Percentiles rank a stretch among this genome's conserved stretches.
phyloP scores from a whole-genome alignment of 1,139 yeast genomes.

The Lodderomyces oxycetoniae region DNA sequence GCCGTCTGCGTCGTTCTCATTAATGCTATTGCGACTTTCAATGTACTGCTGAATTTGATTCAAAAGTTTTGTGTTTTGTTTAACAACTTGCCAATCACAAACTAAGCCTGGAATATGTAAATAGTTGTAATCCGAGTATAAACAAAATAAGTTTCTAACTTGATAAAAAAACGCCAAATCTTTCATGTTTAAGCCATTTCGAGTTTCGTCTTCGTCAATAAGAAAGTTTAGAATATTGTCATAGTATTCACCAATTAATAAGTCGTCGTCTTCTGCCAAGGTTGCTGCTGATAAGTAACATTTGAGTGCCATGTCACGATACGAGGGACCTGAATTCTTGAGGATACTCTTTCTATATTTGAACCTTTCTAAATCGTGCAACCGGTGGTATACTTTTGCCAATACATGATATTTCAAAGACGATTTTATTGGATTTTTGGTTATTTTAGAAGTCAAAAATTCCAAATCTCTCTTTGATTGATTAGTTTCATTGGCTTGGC shows the following conservation, averaged over 20 bases:
- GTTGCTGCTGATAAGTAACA: constrained; percentile 7
- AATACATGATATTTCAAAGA: constrained; percentile 6
- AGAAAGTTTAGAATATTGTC: constrained; percentile 11
- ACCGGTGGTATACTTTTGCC: constrained; percentile 8
- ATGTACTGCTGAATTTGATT: constrained; percentile 2
- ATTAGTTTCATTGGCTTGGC: constrained; percentile 8
- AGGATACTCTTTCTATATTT: constrained; percentile 2
- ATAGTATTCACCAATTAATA: constrained; percentile 9
- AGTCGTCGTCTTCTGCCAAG: constrained; percentile 10
- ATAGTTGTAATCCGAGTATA: constrained; percentile 10
- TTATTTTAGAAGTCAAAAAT: constrained; percentile 3
- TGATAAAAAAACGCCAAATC: constrained; percentile 9
- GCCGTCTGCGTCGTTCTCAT: not conserved
- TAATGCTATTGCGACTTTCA: not conserved
- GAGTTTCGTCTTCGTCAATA: not conserved
- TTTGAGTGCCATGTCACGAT: constrained; percentile 7
- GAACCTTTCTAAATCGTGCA: constrained; percentile 4
- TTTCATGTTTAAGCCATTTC: constrained; percentile 1
- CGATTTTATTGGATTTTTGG: constrained; percentile 4
- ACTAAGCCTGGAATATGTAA: constrained; percentile 9
- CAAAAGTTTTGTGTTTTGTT: constrained; percentile 1
- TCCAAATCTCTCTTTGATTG: constrained; percentile 4
- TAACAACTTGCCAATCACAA: constrained; percentile 7
- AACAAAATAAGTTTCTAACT: constrained; percentile 9
- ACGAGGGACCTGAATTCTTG: not conserved